Base-by-base conservation (phyloP, 1,284 basidiomycete genomes). In the Puccinia hordei region DNA sequence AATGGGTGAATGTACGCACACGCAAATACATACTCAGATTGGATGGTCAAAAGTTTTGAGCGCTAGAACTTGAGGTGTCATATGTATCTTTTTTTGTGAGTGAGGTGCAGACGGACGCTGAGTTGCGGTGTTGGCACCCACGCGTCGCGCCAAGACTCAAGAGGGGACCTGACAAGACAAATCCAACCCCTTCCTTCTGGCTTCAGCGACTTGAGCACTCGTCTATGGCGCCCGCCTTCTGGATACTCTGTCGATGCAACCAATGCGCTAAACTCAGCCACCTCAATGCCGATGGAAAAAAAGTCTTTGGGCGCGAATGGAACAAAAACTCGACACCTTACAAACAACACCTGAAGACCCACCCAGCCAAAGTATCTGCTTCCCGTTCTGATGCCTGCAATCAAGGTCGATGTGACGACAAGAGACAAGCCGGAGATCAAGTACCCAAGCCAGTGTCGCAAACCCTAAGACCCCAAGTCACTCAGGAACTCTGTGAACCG, bases 251-350 rank as follows among this genome's bases (percentile, higher is more conserved):
- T n/a, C 38, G n/a, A 46, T 66, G 63, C 63, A 35, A 10, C 4
- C 41, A 44, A 46, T 66, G 63, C 46, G 41, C 41, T n/a, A 44
- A 33, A 35, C 35, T 66, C 10, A 46, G 38, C 27, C 41, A 66
- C 38, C n/a, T 27, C 19, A n/a, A 46, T 46, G 41, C 44, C 1
- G 44, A 49, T 6, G 46, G 27, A 53, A 27, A 33, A 19, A 27
- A 30, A 13, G 44, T 53, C 13, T n/a, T 27, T 24, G 68, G 68
- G 3, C 68, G 68, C 2, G 17, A 71, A 49, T 71, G 68, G 68
- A 71, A 71, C 46, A 71, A 71, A 38, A 71, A 71, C 17, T 71
- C 46, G 24, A 1, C 30, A 49, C 51, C 68, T 44, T 53, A 27
- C 68, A 71, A 53, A 53, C 19, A 71, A 53, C 68, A 71, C 33